Base-by-base conservation (phyloP, 2,329 filamentous ascomycete species). In the Mollisiaceae sp. region DNA sequence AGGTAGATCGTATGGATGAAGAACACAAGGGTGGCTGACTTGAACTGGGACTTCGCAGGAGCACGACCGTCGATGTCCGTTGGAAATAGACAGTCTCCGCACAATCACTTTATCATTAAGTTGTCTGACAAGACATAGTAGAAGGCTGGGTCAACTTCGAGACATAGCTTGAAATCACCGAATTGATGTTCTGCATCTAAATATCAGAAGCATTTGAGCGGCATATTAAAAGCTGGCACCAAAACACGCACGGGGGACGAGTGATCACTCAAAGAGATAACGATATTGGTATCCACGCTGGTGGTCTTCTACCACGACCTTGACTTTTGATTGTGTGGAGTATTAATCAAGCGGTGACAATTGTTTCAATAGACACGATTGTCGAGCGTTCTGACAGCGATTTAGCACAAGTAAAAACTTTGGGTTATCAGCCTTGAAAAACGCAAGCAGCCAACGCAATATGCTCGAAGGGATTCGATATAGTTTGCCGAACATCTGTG, bases 401-500 rank as follows among this genome's bases (percentile, higher is more conserved):
- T 24, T 15, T 11, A 22, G 14, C 2, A 24, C 47, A 52, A 15
- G 47, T 52, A 4, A 24, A 52, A 15, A 27, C 47, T 32, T 50
- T 52, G 47, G 22, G 27, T 4, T 22, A n/a, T 11, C 32, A 38
- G 20, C 39, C 57, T 3, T 12, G 15, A 11, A 59, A 45, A 45
- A 24, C 39, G 9, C 15, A n/a, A 22, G 38, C 15, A 32, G 32
- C 35, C 22, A 59, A 32, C 11, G 12, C 24, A 59, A 45, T 36
- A 59, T 59, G 57, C 24, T 45, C 11, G 57, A 59, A 12, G 39
- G 47, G 14, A 59, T 59, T 35, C 39, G 39, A 43, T 41, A n/a
- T n/a, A 41, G 36, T n/a, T 4, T 59, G 3, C 57, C 57, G 8
- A 47, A n/a, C 24, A 35, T 45, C 12, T 12, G 24, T 12, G 41